Evolutionary conservation across 352 stramenopile genomes (phyloP), one percentile per base, ranked within the genome.

Genomic region (Aphanomyces stellatus): DNA sequence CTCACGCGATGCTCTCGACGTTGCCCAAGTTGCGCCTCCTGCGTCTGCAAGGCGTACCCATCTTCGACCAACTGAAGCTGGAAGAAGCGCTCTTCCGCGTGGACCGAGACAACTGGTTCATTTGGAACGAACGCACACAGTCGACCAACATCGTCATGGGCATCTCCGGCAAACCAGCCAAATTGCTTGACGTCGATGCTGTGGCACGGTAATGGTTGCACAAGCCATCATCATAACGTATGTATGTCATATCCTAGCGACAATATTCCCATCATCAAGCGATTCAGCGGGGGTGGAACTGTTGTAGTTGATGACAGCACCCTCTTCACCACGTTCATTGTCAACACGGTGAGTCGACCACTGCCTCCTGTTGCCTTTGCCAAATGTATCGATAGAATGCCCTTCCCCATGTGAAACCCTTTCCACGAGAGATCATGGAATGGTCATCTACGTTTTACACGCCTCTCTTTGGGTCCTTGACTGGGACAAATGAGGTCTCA

Each of bases 271-370:
- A 82, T 98, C 66, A 77, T 98, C 46, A 95, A 96, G 76, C 87
- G 96, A 53, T 99, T 99, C 77, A 98, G 86, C 15, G 96, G 96
- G 43, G 96, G 96, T 19, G 96, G 96, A 25, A 99, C 96, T 0
- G 96, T 99, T 31, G 96, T 99, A 33, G 88, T 99, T 51, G 95
- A 99, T 77, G 66, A 92, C 59, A 90, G 88, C 71, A 97, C 91
- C 15, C 73, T 97, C 34, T 98, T 97, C 79, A 90, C 86, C 40
- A 95, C 88, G 2, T 96, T 96, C 65, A 95, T 98, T 70, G 88
- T 93, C 71, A 94, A 91, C 60, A 79, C 74, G 49, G 79, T 87
- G 64, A 51, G 76, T 73, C 1, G 7, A 25, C 24, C 17, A 2
- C 37, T 46, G 13, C 37, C 13, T 46, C 37, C 1, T 46, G 64